A percentile compares a stretch with the other conserved stretches of the same genome.
Conservation (phyloP, 78 protist genomes). For the Speleostelium caveatum region DNA sequence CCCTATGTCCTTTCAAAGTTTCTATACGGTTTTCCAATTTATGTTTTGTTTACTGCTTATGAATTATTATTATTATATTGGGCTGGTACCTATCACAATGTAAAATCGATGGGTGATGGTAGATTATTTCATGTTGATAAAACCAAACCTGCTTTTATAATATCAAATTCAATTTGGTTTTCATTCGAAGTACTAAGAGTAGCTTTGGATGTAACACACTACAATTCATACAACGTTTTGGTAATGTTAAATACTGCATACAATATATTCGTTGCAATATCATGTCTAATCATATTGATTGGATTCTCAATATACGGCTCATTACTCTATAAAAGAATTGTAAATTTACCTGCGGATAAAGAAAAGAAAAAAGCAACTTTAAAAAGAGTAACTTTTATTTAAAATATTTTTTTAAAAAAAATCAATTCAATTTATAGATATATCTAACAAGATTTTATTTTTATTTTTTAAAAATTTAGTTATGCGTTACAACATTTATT, state of each 20-base stretch:
- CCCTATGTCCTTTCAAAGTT: slow-evolving; percentile 3
- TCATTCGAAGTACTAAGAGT: slow-evolving; percentile 16
- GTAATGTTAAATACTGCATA: background rate
- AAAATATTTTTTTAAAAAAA: background rate
- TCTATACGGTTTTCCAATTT: slow-evolving; percentile 55
- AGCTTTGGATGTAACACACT: background rate
- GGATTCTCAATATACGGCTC: slow-evolving; percentile 42
- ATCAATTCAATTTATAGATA: background rate
- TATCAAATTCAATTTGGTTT: slow-evolving; percentile 46
- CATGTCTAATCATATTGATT: background rate
- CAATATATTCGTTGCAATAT: slow-evolving; percentile 14
- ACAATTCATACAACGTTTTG: background rate
- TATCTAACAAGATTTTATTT: background rate
- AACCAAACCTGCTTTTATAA: slow-evolving; percentile 32
- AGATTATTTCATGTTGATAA: slow-evolving; percentile 16
- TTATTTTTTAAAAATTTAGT: slow-evolving; percentile 1
- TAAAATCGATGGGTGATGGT: background rate
- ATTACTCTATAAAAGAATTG: slow-evolving; percentile 35
- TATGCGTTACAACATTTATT: slow-evolving; percentile 4
- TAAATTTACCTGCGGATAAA: slow-evolving; percentile 8
- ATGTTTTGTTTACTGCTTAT: slow-evolving; percentile 51
- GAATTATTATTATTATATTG: slow-evolving; percentile 57
- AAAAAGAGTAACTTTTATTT: slow-evolving; percentile 13
- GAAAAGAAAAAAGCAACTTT: slow-evolving; percentile 28
- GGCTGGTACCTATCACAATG: slow-evolving; percentile 42